Evolutionary conservation across 208 protist species (phyloP).

Genomic region (Angomonas ambiguus): DNA sequence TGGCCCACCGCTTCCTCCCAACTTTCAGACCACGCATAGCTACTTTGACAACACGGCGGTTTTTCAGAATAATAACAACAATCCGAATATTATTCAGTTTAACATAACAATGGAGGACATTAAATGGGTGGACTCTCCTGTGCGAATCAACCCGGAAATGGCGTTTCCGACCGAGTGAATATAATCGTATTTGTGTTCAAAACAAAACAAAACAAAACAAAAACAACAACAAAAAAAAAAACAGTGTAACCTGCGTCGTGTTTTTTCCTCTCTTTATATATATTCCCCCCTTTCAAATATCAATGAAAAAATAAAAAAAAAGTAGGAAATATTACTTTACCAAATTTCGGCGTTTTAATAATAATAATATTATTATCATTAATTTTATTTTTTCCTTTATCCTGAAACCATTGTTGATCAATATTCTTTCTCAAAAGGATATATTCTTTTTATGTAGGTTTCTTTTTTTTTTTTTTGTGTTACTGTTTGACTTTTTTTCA

Average conservation of each 20-base stretch:
- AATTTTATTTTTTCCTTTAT: not conserved
- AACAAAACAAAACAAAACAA: not conserved
- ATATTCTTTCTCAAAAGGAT: not conserved
- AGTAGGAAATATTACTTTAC: too few relatives aligned
- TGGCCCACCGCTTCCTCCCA: not conserved
- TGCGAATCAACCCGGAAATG: too few relatives aligned
- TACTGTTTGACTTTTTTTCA: not conserved
- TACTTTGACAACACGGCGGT: not conserved
- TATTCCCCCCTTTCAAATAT: not conserved
- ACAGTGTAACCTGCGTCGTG: too few relatives aligned
- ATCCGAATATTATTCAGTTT: not conserved
- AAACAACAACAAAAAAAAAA: not conserved
- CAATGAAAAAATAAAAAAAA: not conserved
- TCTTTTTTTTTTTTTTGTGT: slow-evolving; percentile 1
- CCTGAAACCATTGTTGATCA: not conserved
- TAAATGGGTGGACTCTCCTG: not conserved
- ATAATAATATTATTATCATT: not conserved
- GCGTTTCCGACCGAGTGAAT: too few relatives aligned
- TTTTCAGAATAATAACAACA: slow-evolving; percentile 1
- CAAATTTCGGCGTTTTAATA: too few relatives aligned
- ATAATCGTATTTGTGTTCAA: too few relatives aligned
- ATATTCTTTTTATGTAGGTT: not conserved
- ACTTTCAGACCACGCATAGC: not conserved
- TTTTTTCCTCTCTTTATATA: not conserved
- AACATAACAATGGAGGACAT: too few relatives aligned